Base-by-base conservation (phyloP, 371 early-diverging fungal genomes). In the Polyrhizophydium stewartii region DNA sequence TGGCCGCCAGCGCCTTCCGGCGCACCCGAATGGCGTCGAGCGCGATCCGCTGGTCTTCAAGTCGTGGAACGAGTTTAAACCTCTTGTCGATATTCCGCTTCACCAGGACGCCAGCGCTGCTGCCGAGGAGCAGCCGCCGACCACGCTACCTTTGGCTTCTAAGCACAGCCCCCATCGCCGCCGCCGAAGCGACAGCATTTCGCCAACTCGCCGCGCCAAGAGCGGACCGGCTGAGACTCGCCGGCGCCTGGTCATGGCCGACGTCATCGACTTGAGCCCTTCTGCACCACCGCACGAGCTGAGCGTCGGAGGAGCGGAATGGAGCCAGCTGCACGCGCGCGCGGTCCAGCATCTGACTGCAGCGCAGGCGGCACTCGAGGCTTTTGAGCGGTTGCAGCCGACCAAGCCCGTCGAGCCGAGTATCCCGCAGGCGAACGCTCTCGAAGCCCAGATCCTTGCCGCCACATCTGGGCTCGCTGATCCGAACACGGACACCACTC, bases 11-110 rank as follows among this genome's bases (percentile, higher is more conserved):
- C 40, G 10, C 30, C 50, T 49, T 7, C 50, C 50, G 24, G 10
- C 50, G 12, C 50, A 49, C 19, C 50, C 50, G 9, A 6, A 12
- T 49, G 50, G 50, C 19, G 12, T 49, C 9, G 30, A 24, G 24
- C 50, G 50, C 24, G 50, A 49, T 28, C 50, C 50, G n/a, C n/a
- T 43, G 43, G 43, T 43, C 16, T 43, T 43, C n/a, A 16, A 43
- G n/a, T 17, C 16, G n/a, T 43, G 43, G 43, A 43, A 43, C 43
- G 43, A 43, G n/a, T 17, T 17, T 17, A 43, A 43, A 17, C 43
- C 43, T 43, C 16, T 16, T 43, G n/a, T n/a, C n/a, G n/a, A n/a
- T n/a, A n/a, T n/a, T n/a, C n/a, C n/a, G n/a, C n/a, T n/a, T n/a
- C n/a, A n/a, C n/a, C n/a, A n/a, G n/a, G n/a, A n/a, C n/a, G n/a